Base-by-base conservation (phyloP, 192 early-diverging fungal species). In the Hyaloraphidium curvatum region DNA sequence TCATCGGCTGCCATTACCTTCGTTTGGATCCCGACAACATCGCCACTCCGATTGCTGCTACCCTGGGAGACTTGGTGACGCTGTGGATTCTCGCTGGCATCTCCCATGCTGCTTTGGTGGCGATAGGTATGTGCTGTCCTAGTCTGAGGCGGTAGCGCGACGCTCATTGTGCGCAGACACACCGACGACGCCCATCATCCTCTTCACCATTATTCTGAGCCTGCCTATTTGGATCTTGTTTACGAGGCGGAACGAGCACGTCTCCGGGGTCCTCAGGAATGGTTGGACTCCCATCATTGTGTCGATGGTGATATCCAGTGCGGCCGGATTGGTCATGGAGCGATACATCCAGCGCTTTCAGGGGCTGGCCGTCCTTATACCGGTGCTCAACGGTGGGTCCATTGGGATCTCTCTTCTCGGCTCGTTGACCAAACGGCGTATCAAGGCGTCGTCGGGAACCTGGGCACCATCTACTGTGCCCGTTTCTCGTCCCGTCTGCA, bases 21-120 rank as follows among this genome's bases (percentile, higher is more conserved):
- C 64, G 70, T 1, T 74, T 91, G 28, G 83, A 91, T 55, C 89
- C 89, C 23, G 88, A 84, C 52, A 84, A 84, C 56, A 84, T 84
- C 57, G 82, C 81, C 14, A 82, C 79, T 26, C 82, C 82, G 14
- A 61, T 84, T 59, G 82, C 82, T 22, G 82, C 82, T 7, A 74
- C 73, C 3, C 62, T 84, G 55, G 82, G 82, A 22, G 82, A 84
- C 66, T 69, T 84, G 43, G 66, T 84, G 9, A 84, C 81, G 2
- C 57, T 84, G 28, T 58, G 79, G 26, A 71, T 82, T 22, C 58
- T 84, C 40, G 70, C 81, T 26, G 71, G 53, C 29, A 67, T 70
- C 48, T 55, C 79, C 13, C 59, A 72, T 31, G 50, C 57, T 26
- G 55, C 82, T 19, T 56, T 73, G 30, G 53, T 51, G n/a, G 58